These are phyloP conservation scores for Arthrobotrys iridis DNA, from an alignment of 2,329 filamentous ascomycete genomes.

Conservation along the genomic window DNA sequence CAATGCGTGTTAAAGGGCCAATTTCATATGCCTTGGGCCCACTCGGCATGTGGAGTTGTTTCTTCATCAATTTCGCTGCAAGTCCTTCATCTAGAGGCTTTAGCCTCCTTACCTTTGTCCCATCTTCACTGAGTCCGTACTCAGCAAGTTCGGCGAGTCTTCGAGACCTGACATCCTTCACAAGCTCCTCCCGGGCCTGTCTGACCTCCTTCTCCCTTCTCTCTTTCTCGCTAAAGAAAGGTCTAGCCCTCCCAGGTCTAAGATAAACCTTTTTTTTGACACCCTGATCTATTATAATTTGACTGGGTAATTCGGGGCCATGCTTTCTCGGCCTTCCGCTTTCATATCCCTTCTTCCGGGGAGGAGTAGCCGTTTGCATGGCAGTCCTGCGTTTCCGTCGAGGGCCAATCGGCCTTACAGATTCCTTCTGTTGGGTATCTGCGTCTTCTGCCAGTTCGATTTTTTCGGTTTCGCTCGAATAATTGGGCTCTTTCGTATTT, in stretches of 20 bases:
- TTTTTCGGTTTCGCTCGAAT: neutral
- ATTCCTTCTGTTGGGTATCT: too few relatives aligned
- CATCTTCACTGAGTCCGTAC: neutral
- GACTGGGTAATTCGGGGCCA: constrained; percentile 9
- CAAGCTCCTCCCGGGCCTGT: neutral
- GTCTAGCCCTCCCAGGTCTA: neutral
- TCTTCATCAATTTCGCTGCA: neutral
- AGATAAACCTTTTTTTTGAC: constrained; percentile 10
- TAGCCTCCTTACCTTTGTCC: neutral
- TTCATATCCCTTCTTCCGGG: neutral
- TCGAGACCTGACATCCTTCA: neutral
- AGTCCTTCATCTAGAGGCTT: neutral
- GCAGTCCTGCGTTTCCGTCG: neutral
- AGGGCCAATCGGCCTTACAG: too few relatives aligned
- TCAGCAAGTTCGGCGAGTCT: neutral
- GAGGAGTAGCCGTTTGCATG: neutral
- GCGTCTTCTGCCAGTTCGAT: neutral
- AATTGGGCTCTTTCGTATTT: neutral
- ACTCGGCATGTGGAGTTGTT: neutral
- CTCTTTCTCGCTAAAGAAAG: neutral
- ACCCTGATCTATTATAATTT: constrained; percentile 11
- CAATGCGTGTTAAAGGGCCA: neutral
- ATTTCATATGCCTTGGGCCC: neutral
- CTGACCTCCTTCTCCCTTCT: constrained; percentile 6
- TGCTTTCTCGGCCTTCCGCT: neutral